Conservation (phyloP, 176 grass and related monocot genomes). For the Oryza brachyantha region DNA sequence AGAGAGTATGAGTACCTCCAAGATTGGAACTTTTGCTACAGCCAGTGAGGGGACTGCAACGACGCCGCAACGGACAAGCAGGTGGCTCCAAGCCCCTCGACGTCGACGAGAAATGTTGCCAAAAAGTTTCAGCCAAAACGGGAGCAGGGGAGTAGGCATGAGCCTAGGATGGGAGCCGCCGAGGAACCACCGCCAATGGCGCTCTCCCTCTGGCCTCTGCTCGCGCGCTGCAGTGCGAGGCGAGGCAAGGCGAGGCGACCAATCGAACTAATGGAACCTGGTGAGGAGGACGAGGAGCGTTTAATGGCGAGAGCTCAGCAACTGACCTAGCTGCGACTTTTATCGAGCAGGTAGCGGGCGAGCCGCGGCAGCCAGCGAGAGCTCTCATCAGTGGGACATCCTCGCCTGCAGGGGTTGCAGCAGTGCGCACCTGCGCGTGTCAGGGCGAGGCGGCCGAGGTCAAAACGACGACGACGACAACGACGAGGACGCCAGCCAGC, state of each 20-base stretch:
- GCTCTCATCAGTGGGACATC: not conserved
- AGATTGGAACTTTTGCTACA: slow-evolving; percentile 42
- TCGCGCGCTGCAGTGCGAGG: not conserved
- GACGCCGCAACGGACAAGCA: slow-evolving; percentile 35
- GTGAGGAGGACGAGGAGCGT: no score
- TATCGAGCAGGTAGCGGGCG: slow-evolving; percentile 26
- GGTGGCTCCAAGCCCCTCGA: slow-evolving; percentile 31
- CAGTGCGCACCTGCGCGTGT: not conserved
- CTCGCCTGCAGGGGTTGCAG: slow-evolving; percentile 8
- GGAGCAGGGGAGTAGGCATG: not conserved
- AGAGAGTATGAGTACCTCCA: not conserved
- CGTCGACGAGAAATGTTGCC: not conserved
- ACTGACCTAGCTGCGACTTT: not conserved
- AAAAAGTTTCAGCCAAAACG: not conserved
- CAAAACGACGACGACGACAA: not conserved
- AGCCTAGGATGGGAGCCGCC: not conserved
- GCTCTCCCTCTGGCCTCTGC: not conserved
- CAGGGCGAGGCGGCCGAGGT: not conserved
- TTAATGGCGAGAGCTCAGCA: slow-evolving; percentile 15
- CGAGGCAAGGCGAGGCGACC: not conserved
- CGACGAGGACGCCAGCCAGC: no score
- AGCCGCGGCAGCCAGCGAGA: not conserved
- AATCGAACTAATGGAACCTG: not conserved
- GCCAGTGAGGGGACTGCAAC: not conserved
- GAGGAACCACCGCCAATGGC: not conserved